These are phyloP conservation scores for Parmelia sp. DNA, from an alignment of 495 filamentous ascomycete genomes.

Conservation along the genomic window DNA sequence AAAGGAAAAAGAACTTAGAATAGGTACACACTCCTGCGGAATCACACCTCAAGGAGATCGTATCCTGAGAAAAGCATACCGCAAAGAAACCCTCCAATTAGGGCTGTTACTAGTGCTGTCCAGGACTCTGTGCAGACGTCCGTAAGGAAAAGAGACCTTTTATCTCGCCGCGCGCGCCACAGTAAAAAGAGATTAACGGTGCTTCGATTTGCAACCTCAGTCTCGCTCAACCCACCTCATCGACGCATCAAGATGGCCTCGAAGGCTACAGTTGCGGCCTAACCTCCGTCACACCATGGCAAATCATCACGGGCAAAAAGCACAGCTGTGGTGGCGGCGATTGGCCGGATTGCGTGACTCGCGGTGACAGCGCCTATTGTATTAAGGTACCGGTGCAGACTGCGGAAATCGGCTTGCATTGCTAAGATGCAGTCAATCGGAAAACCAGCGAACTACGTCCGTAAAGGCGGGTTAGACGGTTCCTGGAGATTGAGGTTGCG, in stretches of 20 bases:
- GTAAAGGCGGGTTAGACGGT: background rate
- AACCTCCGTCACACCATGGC: constrained; percentile 6
- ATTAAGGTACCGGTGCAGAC: background rate
- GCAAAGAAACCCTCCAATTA: too few relatives aligned
- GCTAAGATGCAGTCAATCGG: constrained; percentile 1
- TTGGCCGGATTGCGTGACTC: background rate
- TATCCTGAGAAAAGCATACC: too few relatives aligned
- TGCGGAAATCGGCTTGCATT: constrained; percentile 5
- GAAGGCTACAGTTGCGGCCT: constrained; percentile 5
- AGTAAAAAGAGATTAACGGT: background rate
- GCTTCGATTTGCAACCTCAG: background rate
- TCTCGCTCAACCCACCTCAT: background rate
- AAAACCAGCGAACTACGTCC: background rate
- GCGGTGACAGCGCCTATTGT: background rate
- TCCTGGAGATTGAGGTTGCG: background rate
- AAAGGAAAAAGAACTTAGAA: too few relatives aligned
- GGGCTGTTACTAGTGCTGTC: too few relatives aligned
- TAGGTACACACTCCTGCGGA: too few relatives aligned
- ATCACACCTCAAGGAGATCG: too few relatives aligned
- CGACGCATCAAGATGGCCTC: background rate
- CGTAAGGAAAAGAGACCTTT: too few relatives aligned
- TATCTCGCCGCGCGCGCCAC: background rate
- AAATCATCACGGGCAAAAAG: background rate
- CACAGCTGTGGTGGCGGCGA: background rate
- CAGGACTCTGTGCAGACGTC: too few relatives aligned